phyloP scores from a whole-genome alignment of 176 grass and related monocot genomes.

The Musa schizocarpa region DNA sequence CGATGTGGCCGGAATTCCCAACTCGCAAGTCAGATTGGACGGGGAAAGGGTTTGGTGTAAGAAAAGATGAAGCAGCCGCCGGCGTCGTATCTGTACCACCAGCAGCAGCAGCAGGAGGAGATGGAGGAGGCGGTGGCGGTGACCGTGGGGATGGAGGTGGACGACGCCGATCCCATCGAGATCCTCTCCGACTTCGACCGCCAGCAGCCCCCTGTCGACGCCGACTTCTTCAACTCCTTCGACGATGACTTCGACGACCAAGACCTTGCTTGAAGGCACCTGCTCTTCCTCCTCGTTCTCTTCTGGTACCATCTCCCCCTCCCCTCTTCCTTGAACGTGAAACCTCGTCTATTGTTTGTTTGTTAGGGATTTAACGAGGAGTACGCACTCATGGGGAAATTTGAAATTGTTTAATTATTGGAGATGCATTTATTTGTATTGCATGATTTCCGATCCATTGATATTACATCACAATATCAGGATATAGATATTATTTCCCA shows the following conservation, averaged over 20 bases:
- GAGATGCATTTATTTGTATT: too few relatives aligned
- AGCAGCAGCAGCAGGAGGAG: neutral
- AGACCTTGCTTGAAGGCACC: constrained; percentile 22
- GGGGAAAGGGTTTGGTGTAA: neutral
- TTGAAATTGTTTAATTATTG: too few relatives aligned
- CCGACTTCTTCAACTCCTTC: constrained; percentile 65
- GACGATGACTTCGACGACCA: constrained; percentile 17
- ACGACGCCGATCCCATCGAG: constrained; percentile 28
- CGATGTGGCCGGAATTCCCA: too few relatives aligned
- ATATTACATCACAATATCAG: too few relatives aligned
- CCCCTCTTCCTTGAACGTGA: neutral
- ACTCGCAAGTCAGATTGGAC: too few relatives aligned
- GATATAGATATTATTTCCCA: too few relatives aligned
- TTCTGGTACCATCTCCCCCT: neutral
- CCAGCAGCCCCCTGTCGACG: constrained; percentile 29
- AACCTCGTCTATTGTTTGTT: too few relatives aligned
- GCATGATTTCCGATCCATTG: too few relatives aligned
- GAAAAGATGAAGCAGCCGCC: constrained; percentile 12
- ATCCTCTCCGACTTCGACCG: constrained; percentile 26
- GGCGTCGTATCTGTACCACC: neutral
- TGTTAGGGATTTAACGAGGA: too few relatives aligned
- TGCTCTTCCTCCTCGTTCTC: neutral
- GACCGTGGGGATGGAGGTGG: constrained; percentile 46
- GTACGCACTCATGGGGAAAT: too few relatives aligned
- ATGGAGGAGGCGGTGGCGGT: constrained; percentile 15